Conservation (phyloP, 2,329 filamentous ascomycete genomes). For the Orbilia ellipsospora region DNA sequence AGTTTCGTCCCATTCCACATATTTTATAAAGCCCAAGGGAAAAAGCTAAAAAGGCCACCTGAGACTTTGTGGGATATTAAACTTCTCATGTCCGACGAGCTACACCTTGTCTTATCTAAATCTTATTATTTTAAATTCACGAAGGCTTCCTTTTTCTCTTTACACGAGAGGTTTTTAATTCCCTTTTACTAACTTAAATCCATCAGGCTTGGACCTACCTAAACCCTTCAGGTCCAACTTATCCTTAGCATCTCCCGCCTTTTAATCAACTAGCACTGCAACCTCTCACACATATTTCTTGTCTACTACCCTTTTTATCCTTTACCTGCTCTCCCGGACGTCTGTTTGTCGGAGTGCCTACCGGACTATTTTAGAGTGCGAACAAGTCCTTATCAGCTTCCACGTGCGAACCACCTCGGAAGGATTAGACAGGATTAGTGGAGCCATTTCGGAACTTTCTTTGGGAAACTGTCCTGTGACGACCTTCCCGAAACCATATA, state of each 20-base stretch:
- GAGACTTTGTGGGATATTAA: conserved; percentile 1
- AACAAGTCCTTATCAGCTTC: conserved; percentile 43
- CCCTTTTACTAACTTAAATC: conserved; percentile 47
- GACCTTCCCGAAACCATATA: conserved; percentile 47
- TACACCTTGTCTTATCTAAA: background rate
- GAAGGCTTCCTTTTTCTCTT: background rate
- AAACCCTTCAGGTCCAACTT: conserved; percentile 7
- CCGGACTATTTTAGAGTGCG: conserved; percentile 28
- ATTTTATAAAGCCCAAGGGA: too few species aligned
- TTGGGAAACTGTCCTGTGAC: conserved; percentile 43
- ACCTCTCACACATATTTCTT: conserved; percentile 1
- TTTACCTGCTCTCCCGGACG: conserved; percentile 49
- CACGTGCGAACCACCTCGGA: conserved; percentile 50
- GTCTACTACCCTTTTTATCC: conserved; percentile 13
- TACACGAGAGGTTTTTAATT: conserved; percentile 23
- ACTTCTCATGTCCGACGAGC: background rate
- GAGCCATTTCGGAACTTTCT: conserved; percentile 48
- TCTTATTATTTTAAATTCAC: background rate
- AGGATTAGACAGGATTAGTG: conserved; percentile 39
- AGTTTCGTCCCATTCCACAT: background rate
- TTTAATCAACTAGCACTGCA: too few species aligned
- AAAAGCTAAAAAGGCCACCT: too few species aligned
- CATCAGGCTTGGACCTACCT: conserved; percentile 5
- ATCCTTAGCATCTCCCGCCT: background rate
- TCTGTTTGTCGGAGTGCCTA: conserved; percentile 52